Base-by-base conservation (phyloP, 2,329 filamentous ascomycete species). In the Sordariomycetes sp. region DNA sequence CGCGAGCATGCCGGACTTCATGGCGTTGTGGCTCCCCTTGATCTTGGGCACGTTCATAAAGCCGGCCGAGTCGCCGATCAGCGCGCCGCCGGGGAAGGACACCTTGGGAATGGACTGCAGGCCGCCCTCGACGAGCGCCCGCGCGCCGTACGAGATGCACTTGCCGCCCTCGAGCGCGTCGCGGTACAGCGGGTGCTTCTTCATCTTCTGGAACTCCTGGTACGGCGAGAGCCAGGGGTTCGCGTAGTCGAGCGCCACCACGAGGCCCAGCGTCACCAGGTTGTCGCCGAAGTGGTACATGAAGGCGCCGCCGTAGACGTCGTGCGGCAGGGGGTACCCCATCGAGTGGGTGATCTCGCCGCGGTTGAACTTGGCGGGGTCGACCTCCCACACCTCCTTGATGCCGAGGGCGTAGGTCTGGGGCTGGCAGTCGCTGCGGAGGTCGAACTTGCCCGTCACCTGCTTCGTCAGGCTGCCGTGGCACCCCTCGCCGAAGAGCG, bases 281-380 rank as follows among this genome's bases (percentile, higher is more conserved):
- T 97, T 99, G 66, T 99, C 93, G 43, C 92, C 94, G 72, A 97
- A 99, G 72, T 99, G 94, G 69, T 99, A 99, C 89, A 99, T 92
- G 86, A 91, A 99, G n/a, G 89, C 91, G 63, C 94, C 94, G 64
- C 94, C 94, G 69, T 99, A 99, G 10, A 92, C 94, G 69, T 97
- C 88, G 65, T 80, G 83, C 18, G 90, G 83, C 52, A 99, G 75
- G 22, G 94, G 94, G 68, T 96, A 97, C 22, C 94, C 94, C 86
- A 99, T 84, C 4, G 90, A 89, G 75, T 99, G 94, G 3, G 86
- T 83, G 53, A 97, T 83, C 64, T 93, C 78, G 57, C 94, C 94
- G 68, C 88, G 88, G 61, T 87, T 80, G 74, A 97, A 97, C 73
- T 96, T 97, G 65, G 89, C 90, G 0, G 94, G 91, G 65, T 91